phyloP scores from a whole-genome alignment of 1,139 yeast species.

The Yamadazyma mexicana region DNA sequence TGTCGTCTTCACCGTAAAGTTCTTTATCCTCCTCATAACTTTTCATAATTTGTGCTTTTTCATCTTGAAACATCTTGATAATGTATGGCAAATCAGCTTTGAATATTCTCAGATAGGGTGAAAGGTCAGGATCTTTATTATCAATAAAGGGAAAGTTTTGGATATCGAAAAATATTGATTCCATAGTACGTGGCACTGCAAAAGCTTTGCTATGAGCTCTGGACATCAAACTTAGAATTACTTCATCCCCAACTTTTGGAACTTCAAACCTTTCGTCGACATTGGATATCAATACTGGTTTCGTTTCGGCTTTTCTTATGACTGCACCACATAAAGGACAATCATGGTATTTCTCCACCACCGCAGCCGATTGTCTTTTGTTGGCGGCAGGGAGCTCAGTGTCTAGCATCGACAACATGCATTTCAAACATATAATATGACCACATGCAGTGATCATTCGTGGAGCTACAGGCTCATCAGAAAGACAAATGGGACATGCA shows the following conservation, averaged over 20 bases:
- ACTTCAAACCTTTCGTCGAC: conserved; percentile 58
- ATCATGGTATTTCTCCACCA: conserved; percentile 58
- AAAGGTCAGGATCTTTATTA: conserved; percentile 22
- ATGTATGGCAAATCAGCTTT: conserved; percentile 61
- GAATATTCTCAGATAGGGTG: conserved; percentile 53
- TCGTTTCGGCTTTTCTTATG: conserved; percentile 57
- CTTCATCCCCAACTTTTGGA: conserved; percentile 63
- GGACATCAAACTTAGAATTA: conserved; percentile 67
- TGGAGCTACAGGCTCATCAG: conserved; percentile 85
- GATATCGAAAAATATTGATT: conserved; percentile 24
- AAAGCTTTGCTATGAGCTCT: conserved; percentile 61
- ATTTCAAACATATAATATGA: conserved; percentile 83
- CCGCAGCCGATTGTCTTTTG: conserved; percentile 35
- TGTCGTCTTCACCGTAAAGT: conserved; percentile 60
- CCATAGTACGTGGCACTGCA: conserved; percentile 58
- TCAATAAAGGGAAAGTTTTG: conserved; percentile 35
- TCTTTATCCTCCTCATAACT: conserved; percentile 58
- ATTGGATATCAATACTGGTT: conserved; percentile 66
- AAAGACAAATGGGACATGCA: conserved; percentile 88
- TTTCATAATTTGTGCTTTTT: conserved; percentile 46
- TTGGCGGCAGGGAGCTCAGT: conserved; percentile 48
- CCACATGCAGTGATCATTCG: conserved; percentile 91
- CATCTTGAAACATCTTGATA: conserved; percentile 54
- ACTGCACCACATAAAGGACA: conserved; percentile 86
- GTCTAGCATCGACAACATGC: conserved; percentile 71